Percentiles rank a stretch among this genome's conserved stretches.
These are phyloP conservation scores for Tinospora cordifolia DNA, from an alignment of 164 flowering plant species.

Conservation along the genomic window DNA sequence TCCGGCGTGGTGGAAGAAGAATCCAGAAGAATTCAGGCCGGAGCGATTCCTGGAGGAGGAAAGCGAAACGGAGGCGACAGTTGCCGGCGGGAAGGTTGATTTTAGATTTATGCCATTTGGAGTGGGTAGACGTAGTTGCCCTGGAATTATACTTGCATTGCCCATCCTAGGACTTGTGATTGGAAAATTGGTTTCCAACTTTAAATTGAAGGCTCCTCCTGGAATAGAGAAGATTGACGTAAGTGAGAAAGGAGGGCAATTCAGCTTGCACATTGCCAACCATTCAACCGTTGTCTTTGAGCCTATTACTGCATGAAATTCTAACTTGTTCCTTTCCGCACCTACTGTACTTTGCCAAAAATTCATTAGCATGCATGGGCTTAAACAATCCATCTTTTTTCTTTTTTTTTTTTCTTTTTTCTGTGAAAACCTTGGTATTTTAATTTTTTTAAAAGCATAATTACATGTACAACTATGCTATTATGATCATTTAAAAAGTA, in stretches of 20 bases:
- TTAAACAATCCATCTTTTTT: too few species aligned
- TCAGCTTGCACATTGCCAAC: constrained; percentile 80
- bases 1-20: constrained; percentile 66
- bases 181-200: constrained; percentile 79
- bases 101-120: constrained; percentile 82
- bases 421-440: too few species aligned
- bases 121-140: constrained; percentile 82
- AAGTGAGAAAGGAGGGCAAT: constrained; percentile 80
- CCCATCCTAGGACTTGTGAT: constrained; percentile 78
- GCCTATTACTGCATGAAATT: constrained; percentile 28
- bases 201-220: constrained; percentile 75
- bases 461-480: too few species aligned
- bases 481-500: too few species aligned
- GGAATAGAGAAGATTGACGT: constrained; percentile 70
- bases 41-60: constrained; percentile 87
- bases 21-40: constrained; percentile 74
- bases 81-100: constrained; percentile 72
- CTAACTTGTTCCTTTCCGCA: too few species aligned
- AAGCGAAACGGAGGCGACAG: constrained; percentile 37
- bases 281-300: constrained; percentile 87
- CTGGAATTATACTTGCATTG: constrained; percentile 81
- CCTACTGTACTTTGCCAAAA: too few species aligned
- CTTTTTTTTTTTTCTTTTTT: too few species aligned
- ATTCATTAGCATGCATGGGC: too few species aligned
- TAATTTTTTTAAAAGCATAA: too few species aligned